Evolutionary conservation across 805 yeast species (phyloP).

Genomic region (Myxozyma geophila): DNA sequence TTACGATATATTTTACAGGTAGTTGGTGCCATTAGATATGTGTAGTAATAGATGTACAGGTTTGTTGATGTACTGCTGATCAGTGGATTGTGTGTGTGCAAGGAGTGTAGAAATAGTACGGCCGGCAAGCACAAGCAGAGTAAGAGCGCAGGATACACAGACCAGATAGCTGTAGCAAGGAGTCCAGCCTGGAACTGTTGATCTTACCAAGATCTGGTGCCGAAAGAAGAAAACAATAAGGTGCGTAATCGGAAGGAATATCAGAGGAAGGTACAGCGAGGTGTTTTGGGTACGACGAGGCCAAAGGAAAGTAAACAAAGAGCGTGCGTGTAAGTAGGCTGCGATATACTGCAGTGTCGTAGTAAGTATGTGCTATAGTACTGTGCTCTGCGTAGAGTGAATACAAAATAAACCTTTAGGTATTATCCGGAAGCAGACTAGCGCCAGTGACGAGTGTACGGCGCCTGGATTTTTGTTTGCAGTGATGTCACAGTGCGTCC

Average conservation of each 20-base stretch:
- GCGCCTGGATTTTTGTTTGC: background rate
- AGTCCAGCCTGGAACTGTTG: no score
- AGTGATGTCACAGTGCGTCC: slow-evolving; percentile 11
- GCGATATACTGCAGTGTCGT: background rate
- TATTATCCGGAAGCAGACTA: slow-evolving; percentile 4
- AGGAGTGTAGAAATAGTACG: no score
- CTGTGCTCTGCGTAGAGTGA: background rate
- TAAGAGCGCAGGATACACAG: background rate
- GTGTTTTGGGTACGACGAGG: slow-evolving; percentile 4
- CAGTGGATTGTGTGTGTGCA: background rate
- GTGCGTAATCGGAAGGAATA: background rate
- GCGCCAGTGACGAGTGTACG: slow-evolving; percentile 11
- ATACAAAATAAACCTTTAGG: background rate
- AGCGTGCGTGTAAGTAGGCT: background rate
- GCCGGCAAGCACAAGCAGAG: background rate
- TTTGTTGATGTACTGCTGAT: background rate
- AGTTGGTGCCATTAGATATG: background rate
- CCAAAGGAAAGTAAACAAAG: background rate
- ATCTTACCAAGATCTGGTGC: background rate
- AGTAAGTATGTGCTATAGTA: background rate
- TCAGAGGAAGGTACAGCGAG: background rate
- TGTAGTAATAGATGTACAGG: background rate
- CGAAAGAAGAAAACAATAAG: background rate
- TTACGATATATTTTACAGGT: slow-evolving; percentile 36
- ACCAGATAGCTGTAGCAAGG: no score